A percentile compares a stretch with the other conserved stretches of the same genome.
Evolutionary conservation across 768 basidiomycete genomes (phyloP).

Genomic region (Leccinum subgranulosum): DNA sequence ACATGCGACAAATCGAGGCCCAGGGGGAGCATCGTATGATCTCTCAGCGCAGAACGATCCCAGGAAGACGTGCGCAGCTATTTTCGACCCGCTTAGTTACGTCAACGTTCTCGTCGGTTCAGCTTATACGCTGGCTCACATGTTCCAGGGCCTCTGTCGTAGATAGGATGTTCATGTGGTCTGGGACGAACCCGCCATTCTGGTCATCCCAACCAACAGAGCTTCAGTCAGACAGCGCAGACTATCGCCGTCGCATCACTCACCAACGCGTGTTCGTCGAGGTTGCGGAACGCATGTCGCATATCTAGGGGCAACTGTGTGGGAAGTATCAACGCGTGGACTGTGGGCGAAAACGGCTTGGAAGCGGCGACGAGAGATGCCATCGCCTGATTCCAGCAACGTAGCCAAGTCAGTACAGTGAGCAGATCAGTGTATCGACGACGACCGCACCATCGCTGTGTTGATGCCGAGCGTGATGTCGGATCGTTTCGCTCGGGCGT

Average conservation of each 20-base stretch:
- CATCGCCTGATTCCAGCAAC: constrained; percentile 42
- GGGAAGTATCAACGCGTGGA: constrained; percentile 72
- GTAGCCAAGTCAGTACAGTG: not conserved
- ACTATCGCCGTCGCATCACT: constrained; percentile 19
- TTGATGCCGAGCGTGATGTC: constrained; percentile 63
- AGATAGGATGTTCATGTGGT: constrained; percentile 77
- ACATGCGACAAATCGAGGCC: constrained; percentile 40
- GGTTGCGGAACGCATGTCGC: constrained; percentile 59
- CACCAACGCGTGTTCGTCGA: constrained; percentile 64
- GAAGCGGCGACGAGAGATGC: constrained; percentile 46
- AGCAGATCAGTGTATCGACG: not conserved
- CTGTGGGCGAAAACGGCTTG: constrained; percentile 68
- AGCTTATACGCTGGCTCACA: constrained; percentile 35
- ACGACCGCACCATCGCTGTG: constrained; percentile 47
- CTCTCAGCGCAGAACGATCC: constrained; percentile 44
- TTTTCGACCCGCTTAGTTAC: constrained; percentile 5
- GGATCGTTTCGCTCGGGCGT: constrained; percentile 56
- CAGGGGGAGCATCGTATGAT: constrained; percentile 55
- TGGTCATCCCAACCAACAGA: constrained; percentile 15
- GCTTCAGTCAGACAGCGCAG: not conserved
- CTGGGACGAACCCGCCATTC: constrained; percentile 55
- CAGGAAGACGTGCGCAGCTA: constrained; percentile 56
- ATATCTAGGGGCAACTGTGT: constrained; percentile 74
- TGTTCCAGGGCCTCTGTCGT: constrained; percentile 54
- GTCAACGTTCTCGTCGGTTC: not conserved